A percentile compares a stretch with the other conserved stretches of the same genome.
Evolutionary conservation across 1,284 basidiomycete genomes (phyloP).

Genomic region (Fomitopsis schrenkii): DNA sequence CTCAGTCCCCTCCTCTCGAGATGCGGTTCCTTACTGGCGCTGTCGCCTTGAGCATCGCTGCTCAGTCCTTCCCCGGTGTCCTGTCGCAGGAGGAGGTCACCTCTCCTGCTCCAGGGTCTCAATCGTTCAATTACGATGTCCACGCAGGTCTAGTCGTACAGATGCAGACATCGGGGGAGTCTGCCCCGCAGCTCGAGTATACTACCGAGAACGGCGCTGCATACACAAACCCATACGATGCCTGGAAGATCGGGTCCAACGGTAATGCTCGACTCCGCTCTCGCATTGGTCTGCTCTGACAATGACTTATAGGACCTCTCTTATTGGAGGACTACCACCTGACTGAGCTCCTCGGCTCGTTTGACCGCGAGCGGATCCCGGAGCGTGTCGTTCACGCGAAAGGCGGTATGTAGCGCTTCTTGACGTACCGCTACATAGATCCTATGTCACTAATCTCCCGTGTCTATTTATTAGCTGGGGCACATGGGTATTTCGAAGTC

Average conservation of each 20-base stretch:
- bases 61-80: slow-evolving; percentile 15
- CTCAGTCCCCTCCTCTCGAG: background rate
- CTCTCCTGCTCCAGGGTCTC: slow-evolving; percentile 7
- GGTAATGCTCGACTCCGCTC: slow-evolving; percentile 9
- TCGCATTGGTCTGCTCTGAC: background rate
- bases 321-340: slow-evolving; percentile 22
- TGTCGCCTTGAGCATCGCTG: slow-evolving; percentile 7
- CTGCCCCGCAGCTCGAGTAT: slow-evolving; percentile 21
- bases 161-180: slow-evolving; percentile 17
- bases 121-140: slow-evolving; percentile 18
- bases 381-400: slow-evolving; percentile 40
- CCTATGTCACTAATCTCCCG: background rate
- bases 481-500: slow-evolving; percentile 55
- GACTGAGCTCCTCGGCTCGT: slow-evolving; percentile 50
- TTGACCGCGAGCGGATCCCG: slow-evolving; percentile 50
- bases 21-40: background rate
- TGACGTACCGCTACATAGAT: background rate
- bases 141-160: slow-evolving; percentile 20
- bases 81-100: slow-evolving; percentile 8
- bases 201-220: slow-evolving; percentile 27
- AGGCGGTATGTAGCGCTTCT: slow-evolving; percentile 21
- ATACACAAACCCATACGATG: slow-evolving; percentile 19
- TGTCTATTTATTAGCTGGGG: slow-evolving; percentile 31
- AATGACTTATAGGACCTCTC: slow-evolving; percentile 13
- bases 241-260: slow-evolving; percentile 28